Base-by-base conservation (phyloP, 1,139 yeast genomes). In the Pichia terricola region DNA sequence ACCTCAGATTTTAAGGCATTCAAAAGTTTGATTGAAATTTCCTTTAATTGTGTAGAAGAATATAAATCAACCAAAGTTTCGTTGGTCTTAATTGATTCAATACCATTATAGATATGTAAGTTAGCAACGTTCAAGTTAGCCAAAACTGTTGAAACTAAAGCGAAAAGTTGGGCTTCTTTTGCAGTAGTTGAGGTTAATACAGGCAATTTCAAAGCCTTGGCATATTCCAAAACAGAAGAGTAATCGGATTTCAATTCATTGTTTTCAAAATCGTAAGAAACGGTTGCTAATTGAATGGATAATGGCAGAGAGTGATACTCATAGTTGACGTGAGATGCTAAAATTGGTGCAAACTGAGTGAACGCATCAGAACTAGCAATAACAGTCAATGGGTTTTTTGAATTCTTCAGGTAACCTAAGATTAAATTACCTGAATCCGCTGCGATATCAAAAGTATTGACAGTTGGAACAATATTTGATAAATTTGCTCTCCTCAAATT, bases 351-450 rank as follows among this genome's bases (percentile, higher is more conserved):
- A 81, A 81, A 80, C 59, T 70, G 79, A 33, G 74, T 69, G 59
- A 88, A 69, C 22, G 89, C 79, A 53, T 77, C 78, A 36, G 86
- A 73, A 37, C 91, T 81, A 27, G 82, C 73, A 39, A 89, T 62
- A 34, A 83, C 80, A 6, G 65, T 53, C 38, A 46, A 66, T 44
- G 47, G 62, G 35, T 51, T 49, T 11, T 45, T 43, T 28, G 69
- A 72, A 41, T 60, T 55, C 40, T 69, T 67, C 53, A 79, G 66
- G 65, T 80, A 88, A 28, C 96, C 97, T 46, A 85, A 68, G 43
- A 91, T 70, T 37, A 86, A 76, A 53, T 79, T 74, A 39, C 91
- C 85, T 32, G 96, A 94, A 54, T 96, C 97, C 2, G 83, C 70
- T 61, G 96, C 77, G 40, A 86, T 76, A 60, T 88, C 88, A 49